Percentiles rank a stretch among this genome's conserved stretches.
Conservation (phyloP, 176 grass and related monocot genomes). For the Bromus sterilis region DNA sequence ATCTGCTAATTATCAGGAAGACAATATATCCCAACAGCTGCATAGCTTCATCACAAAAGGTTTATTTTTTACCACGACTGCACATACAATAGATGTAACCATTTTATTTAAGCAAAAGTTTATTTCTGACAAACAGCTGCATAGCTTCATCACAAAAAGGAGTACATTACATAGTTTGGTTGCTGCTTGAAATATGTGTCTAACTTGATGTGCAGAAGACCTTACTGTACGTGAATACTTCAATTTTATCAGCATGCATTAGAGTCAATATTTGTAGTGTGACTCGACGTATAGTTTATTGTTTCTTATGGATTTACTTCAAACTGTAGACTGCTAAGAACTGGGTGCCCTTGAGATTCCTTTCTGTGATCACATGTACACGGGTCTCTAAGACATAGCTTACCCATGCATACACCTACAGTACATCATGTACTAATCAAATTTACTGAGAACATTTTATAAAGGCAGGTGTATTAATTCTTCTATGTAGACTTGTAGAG, state of each 20-base stretch:
- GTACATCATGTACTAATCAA: not conserved
- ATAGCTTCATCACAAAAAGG: too few relatives aligned
- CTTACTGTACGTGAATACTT: not conserved
- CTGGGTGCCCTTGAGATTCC: not conserved
- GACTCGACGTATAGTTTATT: not conserved
- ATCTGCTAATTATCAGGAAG: not conserved
- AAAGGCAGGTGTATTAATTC: not conserved
- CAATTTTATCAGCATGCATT: not conserved
- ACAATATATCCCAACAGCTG: not conserved
- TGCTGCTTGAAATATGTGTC: not conserved
- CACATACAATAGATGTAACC: not conserved
- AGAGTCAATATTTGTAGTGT: not conserved
- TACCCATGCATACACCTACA: not conserved
- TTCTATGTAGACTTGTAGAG: not conserved
- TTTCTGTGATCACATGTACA: conserved; percentile 17
- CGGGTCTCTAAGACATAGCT: not conserved
- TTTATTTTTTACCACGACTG: not conserved
- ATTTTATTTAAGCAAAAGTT: not conserved
- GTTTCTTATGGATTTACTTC: not conserved
- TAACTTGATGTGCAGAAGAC: not conserved
- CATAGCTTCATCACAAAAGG: not conserved
- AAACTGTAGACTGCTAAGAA: not conserved
- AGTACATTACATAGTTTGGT: not conserved
- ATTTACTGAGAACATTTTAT: not conserved
- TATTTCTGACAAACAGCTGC: too few relatives aligned